Percentiles rank a stretch among this genome's conserved stretches.
These are phyloP conservation scores for Capsicum pubescens DNA, from an alignment of 257 asterid species.

Conservation along the genomic window DNA sequence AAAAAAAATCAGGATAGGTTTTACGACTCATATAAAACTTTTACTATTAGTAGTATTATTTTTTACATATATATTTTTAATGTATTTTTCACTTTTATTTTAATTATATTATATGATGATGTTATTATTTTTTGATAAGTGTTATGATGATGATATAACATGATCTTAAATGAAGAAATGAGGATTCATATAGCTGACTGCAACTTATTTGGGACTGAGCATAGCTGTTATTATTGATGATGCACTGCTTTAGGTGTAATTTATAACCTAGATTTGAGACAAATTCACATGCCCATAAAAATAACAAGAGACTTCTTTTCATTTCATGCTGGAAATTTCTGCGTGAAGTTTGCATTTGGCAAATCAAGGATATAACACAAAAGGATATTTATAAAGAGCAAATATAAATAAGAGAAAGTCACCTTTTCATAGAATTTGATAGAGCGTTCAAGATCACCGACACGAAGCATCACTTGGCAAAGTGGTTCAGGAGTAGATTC, in stretches of 20 bases:
- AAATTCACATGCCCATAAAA: not conserved
- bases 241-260: not conserved
- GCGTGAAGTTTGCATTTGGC: not conserved
- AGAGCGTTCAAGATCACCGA: constrained; percentile 98
- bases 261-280: not conserved
- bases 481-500: constrained; percentile 96
- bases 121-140: not conserved
- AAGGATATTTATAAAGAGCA: not conserved
- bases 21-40: not conserved
- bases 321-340: constrained; percentile 13
- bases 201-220: not conserved
- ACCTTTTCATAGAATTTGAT: constrained; percentile 97
- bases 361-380: constrained; percentile 3
- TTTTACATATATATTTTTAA: too few species aligned
- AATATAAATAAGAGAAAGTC: constrained; percentile 22
- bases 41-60: not conserved
- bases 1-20: not conserved
- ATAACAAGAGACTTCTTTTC: not conserved
- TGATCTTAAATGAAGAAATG: not conserved
- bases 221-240: not conserved
- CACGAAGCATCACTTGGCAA: constrained; percentile 99
- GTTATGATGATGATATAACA: not conserved
- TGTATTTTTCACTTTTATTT: not conserved
- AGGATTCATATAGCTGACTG: not conserved
- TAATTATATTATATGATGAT: too few species aligned